Evolutionary conservation across 306 rosid species (phyloP).

Genomic region (Medicago ruthenica): DNA sequence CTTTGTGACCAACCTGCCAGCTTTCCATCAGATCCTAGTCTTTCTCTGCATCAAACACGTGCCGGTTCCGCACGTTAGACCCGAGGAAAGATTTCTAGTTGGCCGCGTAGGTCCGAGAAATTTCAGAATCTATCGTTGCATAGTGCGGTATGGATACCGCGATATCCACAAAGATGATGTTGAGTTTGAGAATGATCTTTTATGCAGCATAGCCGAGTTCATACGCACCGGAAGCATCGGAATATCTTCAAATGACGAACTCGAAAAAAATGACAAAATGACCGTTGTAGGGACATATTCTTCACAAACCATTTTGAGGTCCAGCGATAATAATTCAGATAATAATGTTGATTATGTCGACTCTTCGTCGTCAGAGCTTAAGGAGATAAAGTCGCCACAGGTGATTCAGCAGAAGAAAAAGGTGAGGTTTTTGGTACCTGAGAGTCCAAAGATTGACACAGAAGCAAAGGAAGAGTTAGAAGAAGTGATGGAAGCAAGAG

Average conservation of each 20-base stretch:
- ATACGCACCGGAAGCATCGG: slow-evolving; percentile 48
- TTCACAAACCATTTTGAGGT: slow-evolving; percentile 52
- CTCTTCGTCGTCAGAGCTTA: slow-evolving; percentile 45
- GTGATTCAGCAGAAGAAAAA: slow-evolving; percentile 57
- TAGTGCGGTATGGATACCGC: slow-evolving; percentile 87
- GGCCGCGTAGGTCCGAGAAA: slow-evolving; percentile 78
- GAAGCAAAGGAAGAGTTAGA: slow-evolving; percentile 61
- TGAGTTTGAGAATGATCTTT: slow-evolving; percentile 86
- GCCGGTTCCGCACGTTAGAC: slow-evolving; percentile 79
- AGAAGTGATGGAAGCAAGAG: slow-evolving; percentile 85
- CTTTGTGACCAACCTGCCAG: slow-evolving; percentile 93
- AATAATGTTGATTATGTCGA: slow-evolving; percentile 30
- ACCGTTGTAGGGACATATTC: slow-evolving; percentile 76
- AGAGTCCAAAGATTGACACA: slow-evolving; percentile 66
- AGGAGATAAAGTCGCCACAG: slow-evolving; percentile 68
- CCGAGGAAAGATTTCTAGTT: slow-evolving; percentile 81
- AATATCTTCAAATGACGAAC: slow-evolving; percentile 40
- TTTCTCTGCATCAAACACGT: slow-evolving; percentile 95
- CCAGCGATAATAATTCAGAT: slow-evolving; percentile 33
- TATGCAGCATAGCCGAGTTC: slow-evolving; percentile 87
- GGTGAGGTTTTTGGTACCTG: slow-evolving; percentile 83
- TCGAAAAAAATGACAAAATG: slow-evolving; percentile 57
- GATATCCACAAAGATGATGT: slow-evolving; percentile 84
- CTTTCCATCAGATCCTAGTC: slow-evolving; percentile 91
- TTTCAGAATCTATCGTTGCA: slow-evolving; percentile 78